Evolutionary conservation across 225 moss, liverwort and hornwort genomes (phyloP).

Genomic region (Thuidium tamariscinum): DNA sequence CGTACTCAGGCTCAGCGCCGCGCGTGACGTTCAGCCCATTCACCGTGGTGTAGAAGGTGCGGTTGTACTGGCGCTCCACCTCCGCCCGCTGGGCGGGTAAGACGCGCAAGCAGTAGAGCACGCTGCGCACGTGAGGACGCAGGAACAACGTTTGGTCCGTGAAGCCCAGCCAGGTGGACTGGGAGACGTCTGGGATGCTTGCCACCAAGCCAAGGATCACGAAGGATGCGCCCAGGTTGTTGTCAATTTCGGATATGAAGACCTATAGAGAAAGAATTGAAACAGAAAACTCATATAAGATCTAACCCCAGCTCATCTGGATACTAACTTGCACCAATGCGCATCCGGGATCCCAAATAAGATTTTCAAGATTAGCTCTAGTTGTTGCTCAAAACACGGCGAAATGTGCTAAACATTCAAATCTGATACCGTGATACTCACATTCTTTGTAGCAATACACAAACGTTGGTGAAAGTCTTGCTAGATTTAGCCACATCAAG

Average conservation of each 20-base stretch:
- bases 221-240: conserved; percentile 73
- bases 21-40: neutral
- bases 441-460: neutral
- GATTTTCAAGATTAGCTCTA: neutral
- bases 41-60: neutral
- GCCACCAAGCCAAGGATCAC: conserved; percentile 68
- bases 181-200: conserved; percentile 29
- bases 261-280: conserved; percentile 15
- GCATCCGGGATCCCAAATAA: neutral
- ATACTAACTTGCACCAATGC: neutral
- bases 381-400: neutral
- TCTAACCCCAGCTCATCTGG: neutral
- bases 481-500: neutral
- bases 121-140: conserved; percentile 51
- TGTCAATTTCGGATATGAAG: conserved; percentile 63
- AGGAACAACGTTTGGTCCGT: conserved; percentile 59
- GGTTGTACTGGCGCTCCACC: conserved; percentile 44
- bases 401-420: neutral
- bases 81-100: conserved; percentile 16
- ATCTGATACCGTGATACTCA: neutral
- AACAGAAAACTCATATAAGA: neutral
- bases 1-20: neutral
- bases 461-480: neutral
- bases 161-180: conserved; percentile 36
- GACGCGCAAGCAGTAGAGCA: conserved; percentile 39